Percentiles rank a stretch among this genome's conserved stretches.
Conservation (phyloP, 257 asterid genomes). For the Paulownia fortunei region DNA sequence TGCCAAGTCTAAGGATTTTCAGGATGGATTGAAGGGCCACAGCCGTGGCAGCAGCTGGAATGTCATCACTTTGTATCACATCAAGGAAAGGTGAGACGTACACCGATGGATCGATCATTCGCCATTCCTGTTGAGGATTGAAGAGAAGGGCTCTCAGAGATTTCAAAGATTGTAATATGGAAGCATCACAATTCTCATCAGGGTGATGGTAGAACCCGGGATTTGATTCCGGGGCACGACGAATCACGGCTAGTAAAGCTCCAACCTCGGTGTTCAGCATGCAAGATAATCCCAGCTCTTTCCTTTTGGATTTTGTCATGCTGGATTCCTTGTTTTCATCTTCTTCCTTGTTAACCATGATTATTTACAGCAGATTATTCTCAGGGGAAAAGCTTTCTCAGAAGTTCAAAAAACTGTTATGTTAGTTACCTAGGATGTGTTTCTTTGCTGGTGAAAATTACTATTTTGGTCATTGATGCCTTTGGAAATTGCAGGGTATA, state of each 20-base stretch:
- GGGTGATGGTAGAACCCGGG: slow-evolving; percentile 57
- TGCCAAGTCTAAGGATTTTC: slow-evolving; percentile 69
- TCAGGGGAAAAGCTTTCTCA: neutral
- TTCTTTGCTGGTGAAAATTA: neutral
- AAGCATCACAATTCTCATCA: slow-evolving; percentile 59
- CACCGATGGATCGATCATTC: slow-evolving; percentile 61
- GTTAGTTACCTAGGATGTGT: slow-evolving; percentile 14
- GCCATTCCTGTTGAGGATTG: slow-evolving; percentile 88
- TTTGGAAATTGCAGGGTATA: neutral
- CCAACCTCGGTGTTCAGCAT: slow-evolving; percentile 92
- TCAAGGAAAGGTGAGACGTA: slow-evolving; percentile 85
- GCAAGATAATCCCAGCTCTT: slow-evolving; percentile 85
- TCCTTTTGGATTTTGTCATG: slow-evolving; percentile 52
- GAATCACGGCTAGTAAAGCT: slow-evolving; percentile 83
- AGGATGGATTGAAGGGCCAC: slow-evolving; percentile 78
- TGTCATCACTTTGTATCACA: slow-evolving; percentile 78
- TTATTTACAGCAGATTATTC: neutral
- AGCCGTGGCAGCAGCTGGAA: slow-evolving; percentile 82
- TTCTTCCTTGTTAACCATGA: slow-evolving; percentile 51
- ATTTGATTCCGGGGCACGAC: slow-evolving; percentile 60
- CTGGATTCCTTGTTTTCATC: slow-evolving; percentile 34
- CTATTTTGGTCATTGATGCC: neutral
- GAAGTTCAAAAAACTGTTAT: slow-evolving; percentile 9
- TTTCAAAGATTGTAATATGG: slow-evolving; percentile 64
- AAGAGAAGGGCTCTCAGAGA: slow-evolving; percentile 73